Base-by-base conservation (phyloP, 129 eudicot genomes). In the Escallonia herrerae region DNA sequence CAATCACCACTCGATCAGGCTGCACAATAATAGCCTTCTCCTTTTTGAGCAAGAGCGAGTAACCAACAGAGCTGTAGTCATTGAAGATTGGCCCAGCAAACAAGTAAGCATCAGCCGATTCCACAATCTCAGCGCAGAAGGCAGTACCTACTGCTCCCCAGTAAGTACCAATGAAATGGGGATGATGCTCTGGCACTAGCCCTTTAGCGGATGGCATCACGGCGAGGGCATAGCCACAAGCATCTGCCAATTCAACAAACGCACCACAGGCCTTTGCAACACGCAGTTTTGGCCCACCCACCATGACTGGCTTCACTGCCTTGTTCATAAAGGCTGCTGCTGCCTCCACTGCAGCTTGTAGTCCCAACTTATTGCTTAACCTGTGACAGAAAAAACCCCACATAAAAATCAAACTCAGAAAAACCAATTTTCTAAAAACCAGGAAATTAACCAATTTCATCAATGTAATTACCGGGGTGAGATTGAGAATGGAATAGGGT, bases 141-240 rank as follows among this genome's bases (percentile, higher is more conserved):
- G 87, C 59, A 1, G 90, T 81, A 48, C 90, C 65, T 8, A 84
- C 84, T 3, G 90, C 90, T 15, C 90, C 90, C 90, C 90, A 84
- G 56, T 81, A 84, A 12, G 90, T 84, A 33, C 90, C 90, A 11
- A 84, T 81, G 60, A 84, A 84, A 49, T 78, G 90, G 38, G 79
- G 84, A 33, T 84, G 90, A 60, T 73, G 52, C 68, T 84, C 90
- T 5, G 90, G 84, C 9, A 84, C 86, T 53, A 71, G 68, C 3
- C 90, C 90, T 63, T 84, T 84, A 2, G 80, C 90, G 4, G 90
- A 76, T 2, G 90, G 90, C 90, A 84, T 84, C 6, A 75, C 77
- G 0, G 86, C 68, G 2, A 84, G 6, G 7, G 90, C 76, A 13
- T 81, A 84, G 40, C 86, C 90, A 5, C 72, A 77, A 6, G 90